Evolutionary conservation across 1,139 yeast species (phyloP).

Genomic region (Pichia sp.): DNA sequence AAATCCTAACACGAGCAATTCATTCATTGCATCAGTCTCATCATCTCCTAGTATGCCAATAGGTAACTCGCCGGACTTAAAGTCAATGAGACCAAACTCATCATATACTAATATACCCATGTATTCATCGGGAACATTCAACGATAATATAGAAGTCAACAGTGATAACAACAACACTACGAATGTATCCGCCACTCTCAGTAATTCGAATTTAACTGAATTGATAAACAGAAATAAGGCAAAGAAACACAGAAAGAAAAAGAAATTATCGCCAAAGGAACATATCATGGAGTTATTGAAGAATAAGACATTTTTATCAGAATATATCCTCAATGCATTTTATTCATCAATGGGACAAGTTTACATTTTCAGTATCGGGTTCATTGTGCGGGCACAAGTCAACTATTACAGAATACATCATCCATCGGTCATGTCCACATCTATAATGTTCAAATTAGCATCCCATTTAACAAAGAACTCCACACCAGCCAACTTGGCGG

Average conservation of each 20-base stretch:
- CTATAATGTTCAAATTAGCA: constrained; percentile 25
- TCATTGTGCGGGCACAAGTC: constrained; percentile 56
- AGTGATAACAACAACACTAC: neutral
- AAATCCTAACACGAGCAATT: neutral
- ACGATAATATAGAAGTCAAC: neutral
- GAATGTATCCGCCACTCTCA: too few species aligned
- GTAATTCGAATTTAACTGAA: neutral
- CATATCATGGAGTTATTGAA: constrained; percentile 27
- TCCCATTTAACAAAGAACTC: neutral
- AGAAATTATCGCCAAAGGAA: constrained; percentile 18
- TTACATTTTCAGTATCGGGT: constrained; percentile 75
- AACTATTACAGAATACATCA: constrained; percentile 25
- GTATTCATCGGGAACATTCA: neutral
- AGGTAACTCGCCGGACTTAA: constrained; percentile 4
- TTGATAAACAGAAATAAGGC: neutral
- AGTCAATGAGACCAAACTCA: neutral
- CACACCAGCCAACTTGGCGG: constrained; percentile 20
- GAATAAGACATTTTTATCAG: constrained; percentile 41
- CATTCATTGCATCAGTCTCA: neutral
- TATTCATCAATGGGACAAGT: constrained; percentile 76
- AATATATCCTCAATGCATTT: constrained; percentile 55
- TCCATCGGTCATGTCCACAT: constrained; percentile 19
- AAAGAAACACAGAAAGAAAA: constrained; percentile 2
- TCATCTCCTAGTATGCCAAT: constrained; percentile 1
- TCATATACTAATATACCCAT: neutral